A percentile compares a stretch with the other conserved stretches of the same genome.
These are phyloP conservation scores for Podaxis mareebaensis DNA, from an alignment of 768 basidiomycete species.

Conservation along the genomic window DNA sequence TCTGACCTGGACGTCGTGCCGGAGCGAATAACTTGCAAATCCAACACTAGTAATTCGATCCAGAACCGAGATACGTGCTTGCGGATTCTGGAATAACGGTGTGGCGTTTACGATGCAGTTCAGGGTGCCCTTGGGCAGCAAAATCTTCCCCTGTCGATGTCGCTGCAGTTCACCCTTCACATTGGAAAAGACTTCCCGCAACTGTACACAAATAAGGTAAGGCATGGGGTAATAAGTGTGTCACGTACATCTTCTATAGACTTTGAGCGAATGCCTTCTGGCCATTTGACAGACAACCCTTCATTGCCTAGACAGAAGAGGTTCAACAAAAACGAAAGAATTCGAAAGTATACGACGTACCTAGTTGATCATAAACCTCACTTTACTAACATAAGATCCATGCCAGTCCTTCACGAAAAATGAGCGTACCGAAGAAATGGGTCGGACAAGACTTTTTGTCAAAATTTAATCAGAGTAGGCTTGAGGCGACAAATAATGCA, in stretches of 20 bases:
- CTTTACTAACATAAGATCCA: constrained; percentile 31
- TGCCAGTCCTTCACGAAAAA: not conserved
- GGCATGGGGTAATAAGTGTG: not conserved
- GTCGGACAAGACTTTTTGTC: constrained; percentile 65
- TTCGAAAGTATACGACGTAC: constrained; percentile 32
- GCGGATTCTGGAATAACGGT: constrained; percentile 19
- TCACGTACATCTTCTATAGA: constrained; percentile 47
- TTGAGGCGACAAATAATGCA: not conserved
- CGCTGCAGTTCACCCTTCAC: constrained; percentile 39
- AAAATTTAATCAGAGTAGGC: not conserved
- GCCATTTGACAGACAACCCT: constrained; percentile 28
- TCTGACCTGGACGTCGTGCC: constrained; percentile 18
- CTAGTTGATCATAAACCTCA: constrained; percentile 75
- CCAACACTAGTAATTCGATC: constrained; percentile 7
- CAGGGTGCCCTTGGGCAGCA: constrained; percentile 47
- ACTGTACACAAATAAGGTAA: constrained; percentile 30
- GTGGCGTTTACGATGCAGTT: constrained; percentile 50
- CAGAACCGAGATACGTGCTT: not conserved
- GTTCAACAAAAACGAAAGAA: not conserved
- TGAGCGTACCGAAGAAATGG: constrained; percentile 59
- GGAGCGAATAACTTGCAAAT: constrained; percentile 11
- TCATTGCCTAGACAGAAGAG: constrained; percentile 26
- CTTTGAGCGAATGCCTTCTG: constrained; percentile 35
- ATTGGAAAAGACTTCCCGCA: constrained; percentile 43
- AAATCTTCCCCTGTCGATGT: constrained; percentile 35